Conservation (phyloP, 2,329 filamentous ascomycete genomes). For the Tolypocladium album region DNA sequence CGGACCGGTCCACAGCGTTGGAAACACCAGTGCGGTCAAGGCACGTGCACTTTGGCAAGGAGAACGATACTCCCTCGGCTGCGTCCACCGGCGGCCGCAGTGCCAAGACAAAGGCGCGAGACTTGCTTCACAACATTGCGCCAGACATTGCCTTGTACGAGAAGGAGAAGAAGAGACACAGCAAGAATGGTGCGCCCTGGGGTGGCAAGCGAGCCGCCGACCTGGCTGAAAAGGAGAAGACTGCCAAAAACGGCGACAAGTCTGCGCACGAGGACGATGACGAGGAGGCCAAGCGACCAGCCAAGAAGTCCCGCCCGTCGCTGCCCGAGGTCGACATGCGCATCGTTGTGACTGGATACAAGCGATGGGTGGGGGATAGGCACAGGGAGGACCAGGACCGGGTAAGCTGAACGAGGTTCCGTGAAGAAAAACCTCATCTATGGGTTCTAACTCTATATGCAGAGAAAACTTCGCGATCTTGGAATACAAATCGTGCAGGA, state of each 20-base stretch:
- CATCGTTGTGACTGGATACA: slow-evolving; percentile 75
- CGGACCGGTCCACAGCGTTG: slow-evolving; percentile 14
- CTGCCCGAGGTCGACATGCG: slow-evolving; percentile 57
- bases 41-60: slow-evolving; percentile 53
- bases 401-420: slow-evolving; percentile 39
- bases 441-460: slow-evolving; percentile 9
- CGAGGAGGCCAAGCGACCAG: slow-evolving; percentile 37
- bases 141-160: slow-evolving; percentile 84
- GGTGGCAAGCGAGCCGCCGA: slow-evolving; percentile 54
- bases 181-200: slow-evolving; percentile 41
- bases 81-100: slow-evolving; percentile 64
- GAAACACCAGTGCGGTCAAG: slow-evolving; percentile 30
- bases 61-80: slow-evolving; percentile 70
- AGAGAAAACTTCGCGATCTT: slow-evolving; percentile 73
- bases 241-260: slow-evolving; percentile 27
- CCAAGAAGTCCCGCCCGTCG: slow-evolving; percentile 51
- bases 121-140: slow-evolving; percentile 64
- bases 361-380: slow-evolving; percentile 64
- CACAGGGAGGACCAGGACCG: slow-evolving; percentile 71
- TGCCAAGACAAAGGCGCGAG: slow-evolving; percentile 77
- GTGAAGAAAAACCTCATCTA: neutral
- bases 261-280: slow-evolving; percentile 29
- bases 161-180: slow-evolving; percentile 75
- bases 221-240: slow-evolving; percentile 41
- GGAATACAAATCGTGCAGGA: slow-evolving; percentile 76